Evolutionary conservation across 164 flowering plant species (phyloP), one percentile per base, ranked within the genome.

Genomic region (Chloranthus sessilifolius): DNA sequence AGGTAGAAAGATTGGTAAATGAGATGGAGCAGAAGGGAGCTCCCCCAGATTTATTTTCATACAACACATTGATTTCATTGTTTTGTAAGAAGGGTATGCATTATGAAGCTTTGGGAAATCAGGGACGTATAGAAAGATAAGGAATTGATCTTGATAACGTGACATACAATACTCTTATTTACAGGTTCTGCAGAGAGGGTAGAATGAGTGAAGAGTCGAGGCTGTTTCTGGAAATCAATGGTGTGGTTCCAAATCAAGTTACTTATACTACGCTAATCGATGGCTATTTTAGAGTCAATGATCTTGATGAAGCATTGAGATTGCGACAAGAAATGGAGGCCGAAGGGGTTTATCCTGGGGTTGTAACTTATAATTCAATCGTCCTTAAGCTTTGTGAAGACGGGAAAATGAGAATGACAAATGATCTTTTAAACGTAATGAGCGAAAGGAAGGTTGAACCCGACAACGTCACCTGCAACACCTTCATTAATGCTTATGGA

Each of bases 211-310:
- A 88, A 66, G 95, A 95, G 15, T 49, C 67, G 31, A 74, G 81
- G 70, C 58, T 83, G 26, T 79, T 88, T 50, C 73, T 62, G 51
- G 96, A 83, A 50, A 77, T 88, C n/a, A 77, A 75, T 52, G 81
- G 71, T 24, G 79, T 38, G n/a, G 50, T 47, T 52, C 83, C 95
- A 22, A 92, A 85, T 54, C 83, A 68, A 42, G 71, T 88, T 20
- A 92, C 96, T 7, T 92, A 82, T 62, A 83, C 96, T 42, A 92
- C 90, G 28, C 65, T 92, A 49, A 85, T 92, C 47, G 95, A 88
- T 67, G 98, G 98, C 3, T 80, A 74, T 61, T 88, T 90, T 61
- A 72, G 94, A 68, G 75, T 53, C 20, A 78, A 81, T 61, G 74
- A 79, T 51, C 70, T 82, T 7, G 72, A 63, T 31, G 84, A 83